Evolutionary conservation across 352 stramenopile genomes (phyloP).

Genomic region (Phytophthora pluvialis): DNA sequence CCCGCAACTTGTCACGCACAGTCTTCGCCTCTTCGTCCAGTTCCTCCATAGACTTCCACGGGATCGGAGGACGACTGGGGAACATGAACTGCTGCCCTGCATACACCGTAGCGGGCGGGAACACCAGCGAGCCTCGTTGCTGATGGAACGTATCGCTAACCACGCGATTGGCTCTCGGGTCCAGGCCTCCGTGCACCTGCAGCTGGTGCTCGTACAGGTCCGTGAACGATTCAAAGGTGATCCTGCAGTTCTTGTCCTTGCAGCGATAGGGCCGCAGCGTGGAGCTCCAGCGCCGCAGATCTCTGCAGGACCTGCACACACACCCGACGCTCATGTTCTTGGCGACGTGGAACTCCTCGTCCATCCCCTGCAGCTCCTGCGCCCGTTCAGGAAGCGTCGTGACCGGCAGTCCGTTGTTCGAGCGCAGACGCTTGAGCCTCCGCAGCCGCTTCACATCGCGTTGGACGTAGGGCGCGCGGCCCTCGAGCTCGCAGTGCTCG

Average conservation of each 20-base stretch:
- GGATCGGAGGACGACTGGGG: slow-evolving; percentile 36
- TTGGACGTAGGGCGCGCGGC: background rate
- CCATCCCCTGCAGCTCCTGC: slow-evolving; percentile 22
- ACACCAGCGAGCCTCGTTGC: slow-evolving; percentile 31
- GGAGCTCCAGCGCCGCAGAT: slow-evolving; percentile 25
- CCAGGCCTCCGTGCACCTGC: slow-evolving; percentile 49
- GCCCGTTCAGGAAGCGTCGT: slow-evolving; percentile 1
- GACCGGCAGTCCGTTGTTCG: slow-evolving; percentile 21
- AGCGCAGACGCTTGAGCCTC: slow-evolving; percentile 21
- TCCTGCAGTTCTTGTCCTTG: slow-evolving; percentile 25
- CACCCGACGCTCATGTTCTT: slow-evolving; percentile 21
- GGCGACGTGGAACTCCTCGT: slow-evolving; percentile 32
- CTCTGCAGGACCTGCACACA: slow-evolving; percentile 17
- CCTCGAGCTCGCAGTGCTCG: slow-evolving; percentile 8
- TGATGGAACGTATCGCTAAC: slow-evolving; percentile 47
- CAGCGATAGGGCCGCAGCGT: slow-evolving; percentile 24
- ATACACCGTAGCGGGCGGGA: slow-evolving; percentile 66
- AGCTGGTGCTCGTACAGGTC: slow-evolving; percentile 69
- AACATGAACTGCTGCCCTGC: slow-evolving; percentile 48
- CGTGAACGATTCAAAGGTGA: slow-evolving; percentile 44
- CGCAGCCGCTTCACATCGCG: background rate
- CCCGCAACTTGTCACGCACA: slow-evolving; percentile 31
- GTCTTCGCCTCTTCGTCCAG: slow-evolving; percentile 49
- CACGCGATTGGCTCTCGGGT: slow-evolving; percentile 43
- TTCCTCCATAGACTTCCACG: slow-evolving; percentile 53